Conservation (phyloP, 2,329 filamentous ascomycete genomes). For the Penicillium sp. region DNA sequence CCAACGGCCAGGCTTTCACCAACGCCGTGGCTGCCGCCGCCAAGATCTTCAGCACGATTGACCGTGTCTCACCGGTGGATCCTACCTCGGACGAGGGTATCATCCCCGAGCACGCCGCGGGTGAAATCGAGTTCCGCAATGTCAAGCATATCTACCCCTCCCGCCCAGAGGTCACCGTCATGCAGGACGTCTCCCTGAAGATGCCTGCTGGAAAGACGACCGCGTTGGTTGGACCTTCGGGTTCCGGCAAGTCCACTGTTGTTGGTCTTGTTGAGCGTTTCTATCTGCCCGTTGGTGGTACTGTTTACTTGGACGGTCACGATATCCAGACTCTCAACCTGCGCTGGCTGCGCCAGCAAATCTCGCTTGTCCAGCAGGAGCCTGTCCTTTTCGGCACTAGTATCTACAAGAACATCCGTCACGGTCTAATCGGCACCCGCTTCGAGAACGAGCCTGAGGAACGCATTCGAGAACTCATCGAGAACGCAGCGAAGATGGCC, state of each 20-base stretch:
- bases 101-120: conserved; percentile 71
- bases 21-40: conserved; percentile 78
- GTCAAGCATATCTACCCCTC: conserved; percentile 95
- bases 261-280: conserved; percentile 92
- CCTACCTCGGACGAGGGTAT: conserved; percentile 70
- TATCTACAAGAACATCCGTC: conserved; percentile 86
- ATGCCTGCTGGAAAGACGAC: conserved; percentile 91
- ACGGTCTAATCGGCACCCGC: conserved; percentile 83
- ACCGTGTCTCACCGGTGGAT: conserved; percentile 81
- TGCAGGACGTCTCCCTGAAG: conserved; percentile 76
- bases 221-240: conserved; percentile 89
- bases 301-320: conserved; percentile 77
- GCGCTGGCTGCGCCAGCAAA: conserved; percentile 87
- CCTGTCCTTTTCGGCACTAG: conserved; percentile 87
- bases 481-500: conserved; percentile 82
- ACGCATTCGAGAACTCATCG: conserved; percentile 68
- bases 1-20: conserved; percentile 83
- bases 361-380: conserved; percentile 90
- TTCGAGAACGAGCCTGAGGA: conserved; percentile 70
- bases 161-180: conserved; percentile 83
- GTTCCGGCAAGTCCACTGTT: conserved; percentile 92
- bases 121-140: conserved; percentile 76
- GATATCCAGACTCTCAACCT: conserved; percentile 82
- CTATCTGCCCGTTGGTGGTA: conserved; percentile 82
- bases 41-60: conserved; percentile 94